These are phyloP conservation scores for Rhazya stricta DNA, from an alignment of 257 asterid species.

Conservation along the genomic window DNA sequence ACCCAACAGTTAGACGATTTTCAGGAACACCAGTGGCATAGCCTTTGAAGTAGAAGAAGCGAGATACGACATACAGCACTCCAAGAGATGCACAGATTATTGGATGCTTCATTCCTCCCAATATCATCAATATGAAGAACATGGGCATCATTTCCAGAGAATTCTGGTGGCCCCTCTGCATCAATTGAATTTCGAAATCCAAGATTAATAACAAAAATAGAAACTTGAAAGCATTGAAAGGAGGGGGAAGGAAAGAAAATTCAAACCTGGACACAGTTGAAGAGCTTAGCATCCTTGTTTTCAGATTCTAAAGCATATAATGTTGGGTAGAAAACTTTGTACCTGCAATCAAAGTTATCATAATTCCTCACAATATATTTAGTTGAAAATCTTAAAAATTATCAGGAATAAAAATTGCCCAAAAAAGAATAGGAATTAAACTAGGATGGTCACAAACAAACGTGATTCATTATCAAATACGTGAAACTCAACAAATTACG, in stretches of 20 bases:
- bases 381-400: neutral
- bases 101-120: slow-evolving; percentile 86
- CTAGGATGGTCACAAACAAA: too few relatives aligned
- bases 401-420: neutral
- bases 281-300: slow-evolving; percentile 77
- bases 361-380: neutral
- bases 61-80: slow-evolving; percentile 35
- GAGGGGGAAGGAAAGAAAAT: neutral
- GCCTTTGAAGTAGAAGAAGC: slow-evolving; percentile 77
- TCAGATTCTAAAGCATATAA: slow-evolving; percentile 81
- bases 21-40: slow-evolving; percentile 74
- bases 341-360: slow-evolving; percentile 36
- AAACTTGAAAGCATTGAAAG: neutral
- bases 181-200: slow-evolving; percentile 5
- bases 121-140: slow-evolving; percentile 47
- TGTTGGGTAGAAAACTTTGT: slow-evolving; percentile 68
- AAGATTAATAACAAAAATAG: neutral
- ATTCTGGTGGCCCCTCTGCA: slow-evolving; percentile 98
- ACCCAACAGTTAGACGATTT: slow-evolving; percentile 63
- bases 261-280: slow-evolving; percentile 84
- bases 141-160: slow-evolving; percentile 79
- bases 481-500: neutral
- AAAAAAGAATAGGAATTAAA: neutral
- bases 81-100: slow-evolving; percentile 55
- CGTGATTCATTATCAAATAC: neutral